Evolutionary conservation across 257 asterid genomes (phyloP).

Genomic region (Nicotiana obtusifolia): DNA sequence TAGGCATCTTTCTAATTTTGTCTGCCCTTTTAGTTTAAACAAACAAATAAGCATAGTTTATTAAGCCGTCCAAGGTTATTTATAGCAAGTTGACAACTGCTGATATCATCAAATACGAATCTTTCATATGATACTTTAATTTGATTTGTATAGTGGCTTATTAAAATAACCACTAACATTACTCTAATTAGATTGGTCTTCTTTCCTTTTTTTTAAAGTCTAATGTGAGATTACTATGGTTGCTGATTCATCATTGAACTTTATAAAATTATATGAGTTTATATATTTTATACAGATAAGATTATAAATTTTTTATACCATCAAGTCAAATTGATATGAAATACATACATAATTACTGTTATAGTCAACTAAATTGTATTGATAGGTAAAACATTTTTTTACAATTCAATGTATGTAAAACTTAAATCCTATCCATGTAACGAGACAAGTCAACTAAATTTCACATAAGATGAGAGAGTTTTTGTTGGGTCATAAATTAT

Average conservation of each 20-base stretch:
- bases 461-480: no score
- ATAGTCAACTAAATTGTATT: not conserved
- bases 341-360: not conserved
- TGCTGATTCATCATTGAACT: not conserved
- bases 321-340: not conserved
- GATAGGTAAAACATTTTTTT: no score
- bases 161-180: not conserved
- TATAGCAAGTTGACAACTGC: not conserved
- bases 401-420: no score
- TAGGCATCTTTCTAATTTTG: constrained; percentile 5
- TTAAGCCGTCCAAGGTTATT: constrained; percentile 1
- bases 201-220: not conserved
- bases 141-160: not conserved
- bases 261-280: not conserved
- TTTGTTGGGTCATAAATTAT: no score
- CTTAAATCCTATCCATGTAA: no score
- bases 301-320: not conserved
- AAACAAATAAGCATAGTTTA: not conserved
- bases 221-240: not conserved
- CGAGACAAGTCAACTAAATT: no score
- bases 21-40: not conserved
- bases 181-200: not conserved
- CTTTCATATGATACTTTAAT: not conserved
- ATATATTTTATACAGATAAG: not conserved
- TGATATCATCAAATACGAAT: not conserved